phyloP scores from a whole-genome alignment of 305 asterid species.

The Rubia tinctorum region DNA sequence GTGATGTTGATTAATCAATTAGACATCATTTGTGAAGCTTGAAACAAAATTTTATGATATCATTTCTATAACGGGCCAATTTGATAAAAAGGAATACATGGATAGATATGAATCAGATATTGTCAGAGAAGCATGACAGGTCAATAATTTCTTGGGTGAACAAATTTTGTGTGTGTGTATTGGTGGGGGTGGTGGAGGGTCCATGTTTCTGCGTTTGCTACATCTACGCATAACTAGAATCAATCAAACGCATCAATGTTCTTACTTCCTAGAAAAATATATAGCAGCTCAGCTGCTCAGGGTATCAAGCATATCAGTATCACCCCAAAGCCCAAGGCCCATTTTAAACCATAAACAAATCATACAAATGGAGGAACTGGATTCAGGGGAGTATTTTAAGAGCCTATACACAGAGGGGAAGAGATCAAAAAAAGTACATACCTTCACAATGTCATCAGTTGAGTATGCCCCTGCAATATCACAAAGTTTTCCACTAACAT shows the following conservation, averaged over 20 bases:
- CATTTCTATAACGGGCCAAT: neutral
- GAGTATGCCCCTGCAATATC: constrained; percentile 94
- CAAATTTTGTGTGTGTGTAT: neutral
- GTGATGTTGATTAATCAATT: neutral
- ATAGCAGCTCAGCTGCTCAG: neutral
- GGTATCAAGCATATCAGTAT: neutral
- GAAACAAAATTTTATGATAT: neutral
- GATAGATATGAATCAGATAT: too few relatives aligned
- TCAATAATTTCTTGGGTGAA: neutral
- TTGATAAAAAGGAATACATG: neutral
- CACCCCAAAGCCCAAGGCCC: neutral
- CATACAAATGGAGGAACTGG: neutral
- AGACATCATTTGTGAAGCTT: neutral
- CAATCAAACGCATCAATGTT: neutral
- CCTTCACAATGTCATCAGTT: constrained; percentile 88
- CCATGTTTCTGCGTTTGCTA: neutral
- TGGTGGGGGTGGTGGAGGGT: neutral
- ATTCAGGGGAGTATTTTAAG: neutral
- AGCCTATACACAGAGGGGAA: neutral
- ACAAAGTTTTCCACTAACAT: constrained; percentile 87
- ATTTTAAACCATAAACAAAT: neutral
- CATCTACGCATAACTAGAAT: neutral
- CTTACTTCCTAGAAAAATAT: neutral
- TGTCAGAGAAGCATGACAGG: too few relatives aligned
- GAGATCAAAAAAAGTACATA: constrained; percentile 27